phyloP scores from a whole-genome alignment of 129 eudicot species.

The Smallanthus sonchifolius region DNA sequence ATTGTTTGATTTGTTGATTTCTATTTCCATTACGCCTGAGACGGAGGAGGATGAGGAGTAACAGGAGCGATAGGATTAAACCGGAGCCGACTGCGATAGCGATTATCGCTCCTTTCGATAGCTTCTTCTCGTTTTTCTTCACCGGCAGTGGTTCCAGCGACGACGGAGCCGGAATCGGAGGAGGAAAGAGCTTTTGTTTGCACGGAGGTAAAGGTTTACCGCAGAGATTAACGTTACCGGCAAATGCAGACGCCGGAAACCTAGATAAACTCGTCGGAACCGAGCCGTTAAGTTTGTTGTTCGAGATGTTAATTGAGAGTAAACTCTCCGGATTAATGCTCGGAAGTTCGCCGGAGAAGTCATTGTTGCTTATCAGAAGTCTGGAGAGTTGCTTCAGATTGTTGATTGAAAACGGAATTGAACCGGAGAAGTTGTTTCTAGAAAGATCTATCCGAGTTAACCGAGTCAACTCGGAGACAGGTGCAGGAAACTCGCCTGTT shows the following conservation, averaged over 20 bases:
- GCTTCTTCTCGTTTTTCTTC: neutral
- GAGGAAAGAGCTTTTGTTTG: conserved; percentile 37
- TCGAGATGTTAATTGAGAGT: conserved; percentile 43
- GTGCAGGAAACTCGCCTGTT: conserved; percentile 57
- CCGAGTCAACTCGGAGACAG: conserved; percentile 37
- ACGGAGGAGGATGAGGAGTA: conserved; percentile 43
- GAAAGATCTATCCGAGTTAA: conserved; percentile 57
- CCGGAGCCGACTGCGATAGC: conserved; percentile 61
- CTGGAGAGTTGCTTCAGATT: no score
- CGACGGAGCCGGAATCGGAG: conserved; percentile 44
- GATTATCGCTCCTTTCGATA: conserved; percentile 40
- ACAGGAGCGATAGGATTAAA: conserved; percentile 8
- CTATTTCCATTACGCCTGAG: conserved; percentile 26
- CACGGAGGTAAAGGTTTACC: conserved; percentile 72
- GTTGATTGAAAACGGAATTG: neutral
- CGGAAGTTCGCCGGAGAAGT: conserved; percentile 54
- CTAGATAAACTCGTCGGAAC: conserved; percentile 42
- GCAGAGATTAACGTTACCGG: conserved; percentile 63
- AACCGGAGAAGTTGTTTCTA: conserved; percentile 36
- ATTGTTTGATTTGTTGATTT: neutral
- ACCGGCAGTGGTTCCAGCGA: conserved; percentile 13
- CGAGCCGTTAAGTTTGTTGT: conserved; percentile 61
- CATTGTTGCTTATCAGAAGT: conserved; percentile 21
- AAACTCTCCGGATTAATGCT: conserved; percentile 37
- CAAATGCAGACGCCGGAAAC: conserved; percentile 60